Conservation (phyloP, 139 green algal species). For the Auxenochlorella protothecoides region DNA sequence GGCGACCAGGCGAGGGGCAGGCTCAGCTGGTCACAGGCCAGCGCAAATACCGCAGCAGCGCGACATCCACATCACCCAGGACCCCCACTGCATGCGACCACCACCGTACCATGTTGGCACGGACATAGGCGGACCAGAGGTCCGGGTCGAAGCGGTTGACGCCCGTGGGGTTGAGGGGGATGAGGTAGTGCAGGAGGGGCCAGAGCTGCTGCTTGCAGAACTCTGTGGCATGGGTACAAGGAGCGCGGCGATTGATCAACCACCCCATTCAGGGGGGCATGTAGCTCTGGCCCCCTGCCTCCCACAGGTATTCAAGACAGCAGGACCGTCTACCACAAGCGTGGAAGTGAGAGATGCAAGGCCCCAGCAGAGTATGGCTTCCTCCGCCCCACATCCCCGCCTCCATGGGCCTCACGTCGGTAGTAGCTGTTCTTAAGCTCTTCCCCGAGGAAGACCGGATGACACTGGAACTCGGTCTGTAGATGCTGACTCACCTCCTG, state of each 20-base stretch:
- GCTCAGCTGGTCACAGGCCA: too few relatives aligned
- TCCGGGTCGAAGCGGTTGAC: constrained; percentile 71
- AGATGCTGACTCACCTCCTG: constrained; percentile 62
- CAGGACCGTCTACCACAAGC: too few relatives aligned
- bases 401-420: constrained; percentile 47
- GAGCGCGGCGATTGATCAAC: neutral
- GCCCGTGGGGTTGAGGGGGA: constrained; percentile 69
- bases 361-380: too few relatives aligned
- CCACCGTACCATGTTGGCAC: constrained; percentile 79
- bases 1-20: too few relatives aligned
- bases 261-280: too few relatives aligned
- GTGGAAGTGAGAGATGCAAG: too few relatives aligned
- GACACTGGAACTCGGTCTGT: constrained; percentile 63
- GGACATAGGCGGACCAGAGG: constrained; percentile 92
- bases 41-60: too few relatives aligned
- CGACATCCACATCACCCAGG: too few relatives aligned
- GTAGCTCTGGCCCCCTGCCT: too few relatives aligned
- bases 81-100: too few relatives aligned
- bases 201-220: constrained; percentile 99
- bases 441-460: constrained; percentile 80
- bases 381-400: neutral
- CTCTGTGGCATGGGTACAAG: constrained; percentile 25
- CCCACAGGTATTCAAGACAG: too few relatives aligned
- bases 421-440: constrained; percentile 86
- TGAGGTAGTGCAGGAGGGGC: constrained; percentile 96